A percentile compares a stretch with the other conserved stretches of the same genome.
Evolutionary conservation across 2,329 filamentous ascomycete genomes (phyloP).

Genomic region (Colletotrichum agaves): DNA sequence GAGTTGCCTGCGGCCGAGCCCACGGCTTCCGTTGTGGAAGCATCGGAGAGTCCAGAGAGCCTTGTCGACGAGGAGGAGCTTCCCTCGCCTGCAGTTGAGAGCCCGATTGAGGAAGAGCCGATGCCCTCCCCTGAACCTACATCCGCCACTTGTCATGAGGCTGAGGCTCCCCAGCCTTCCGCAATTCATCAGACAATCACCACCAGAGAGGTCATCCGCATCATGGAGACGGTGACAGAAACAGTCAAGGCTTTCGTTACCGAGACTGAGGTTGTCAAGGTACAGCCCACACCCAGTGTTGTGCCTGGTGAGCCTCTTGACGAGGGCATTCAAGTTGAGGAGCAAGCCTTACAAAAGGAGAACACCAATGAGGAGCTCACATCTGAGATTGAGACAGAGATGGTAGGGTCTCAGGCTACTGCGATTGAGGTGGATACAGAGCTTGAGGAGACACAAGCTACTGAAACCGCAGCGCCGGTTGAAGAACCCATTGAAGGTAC

Average conservation of each 20-base stretch:
- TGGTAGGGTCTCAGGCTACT: neutral
- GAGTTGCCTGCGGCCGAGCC: neutral
- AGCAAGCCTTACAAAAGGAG: neutral
- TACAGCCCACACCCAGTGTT: constrained; percentile 8
- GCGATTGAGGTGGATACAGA: neutral
- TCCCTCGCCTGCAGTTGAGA: neutral
- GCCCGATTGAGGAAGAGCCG: neutral
- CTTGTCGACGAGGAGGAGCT: neutral
- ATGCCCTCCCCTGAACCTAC: neutral
- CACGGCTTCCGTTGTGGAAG: neutral
- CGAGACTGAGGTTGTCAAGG: constrained; percentile 42
- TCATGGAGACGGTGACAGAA: constrained; percentile 50
- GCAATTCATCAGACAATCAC: constrained; percentile 42
- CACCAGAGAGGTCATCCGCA: constrained; percentile 45
- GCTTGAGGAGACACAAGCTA: neutral
- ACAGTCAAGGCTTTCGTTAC: constrained; percentile 38
- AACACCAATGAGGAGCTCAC: neutral
- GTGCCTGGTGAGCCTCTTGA: neutral
- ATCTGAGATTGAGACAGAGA: neutral
- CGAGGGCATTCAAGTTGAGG: neutral
- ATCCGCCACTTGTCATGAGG: neutral
- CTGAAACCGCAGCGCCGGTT: neutral
- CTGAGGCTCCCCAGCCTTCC: neutral
- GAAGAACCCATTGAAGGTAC: neutral
- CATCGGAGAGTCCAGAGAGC: neutral